phyloP scores from a whole-genome alignment of 164 flowering plant species.

The Vitis rupestris region DNA sequence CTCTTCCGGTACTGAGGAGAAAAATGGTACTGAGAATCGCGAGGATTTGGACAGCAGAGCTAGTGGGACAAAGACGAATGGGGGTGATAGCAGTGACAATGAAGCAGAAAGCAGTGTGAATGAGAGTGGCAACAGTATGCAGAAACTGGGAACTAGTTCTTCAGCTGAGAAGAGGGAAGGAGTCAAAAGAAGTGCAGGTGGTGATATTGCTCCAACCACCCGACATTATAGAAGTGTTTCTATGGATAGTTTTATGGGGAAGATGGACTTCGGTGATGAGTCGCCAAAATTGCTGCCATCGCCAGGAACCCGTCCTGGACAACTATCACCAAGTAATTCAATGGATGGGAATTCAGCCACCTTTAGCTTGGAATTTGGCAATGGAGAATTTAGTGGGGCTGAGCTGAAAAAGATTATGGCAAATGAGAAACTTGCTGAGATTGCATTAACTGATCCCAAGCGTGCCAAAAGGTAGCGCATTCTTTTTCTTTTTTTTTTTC shows the following conservation, averaged over 20 bases:
- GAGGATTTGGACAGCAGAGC: slow-evolving; percentile 78
- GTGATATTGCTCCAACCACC: slow-evolving; percentile 51
- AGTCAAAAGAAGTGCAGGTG: slow-evolving; percentile 45
- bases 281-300: slow-evolving; percentile 47
- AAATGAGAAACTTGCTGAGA: slow-evolving; percentile 71
- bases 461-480: slow-evolving; percentile 57
- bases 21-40: slow-evolving; percentile 32
- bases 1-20: slow-evolving; percentile 64
- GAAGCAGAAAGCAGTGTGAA: slow-evolving; percentile 86
- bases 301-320: slow-evolving; percentile 39
- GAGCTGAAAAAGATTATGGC: slow-evolving; percentile 68
- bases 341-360: slow-evolving; percentile 55
- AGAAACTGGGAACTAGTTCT: slow-evolving; percentile 21
- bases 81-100: slow-evolving; percentile 83
- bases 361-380: slow-evolving; percentile 57
- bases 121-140: slow-evolving; percentile 52
- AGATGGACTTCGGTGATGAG: slow-evolving; percentile 49
- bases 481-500: no score
- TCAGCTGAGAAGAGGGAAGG: slow-evolving; percentile 56
- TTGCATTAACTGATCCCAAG: slow-evolving; percentile 63
- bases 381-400: slow-evolving; percentile 42
- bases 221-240: slow-evolving; percentile 63
- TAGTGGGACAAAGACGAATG: slow-evolving; percentile 86
- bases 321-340: slow-evolving; percentile 62
- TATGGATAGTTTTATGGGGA: slow-evolving; percentile 68